A percentile compares a stretch with the other conserved stretches of the same genome.
Evolutionary conservation across 495 filamentous ascomycete species (phyloP).

Genomic region (Aspergillus biplanus): DNA sequence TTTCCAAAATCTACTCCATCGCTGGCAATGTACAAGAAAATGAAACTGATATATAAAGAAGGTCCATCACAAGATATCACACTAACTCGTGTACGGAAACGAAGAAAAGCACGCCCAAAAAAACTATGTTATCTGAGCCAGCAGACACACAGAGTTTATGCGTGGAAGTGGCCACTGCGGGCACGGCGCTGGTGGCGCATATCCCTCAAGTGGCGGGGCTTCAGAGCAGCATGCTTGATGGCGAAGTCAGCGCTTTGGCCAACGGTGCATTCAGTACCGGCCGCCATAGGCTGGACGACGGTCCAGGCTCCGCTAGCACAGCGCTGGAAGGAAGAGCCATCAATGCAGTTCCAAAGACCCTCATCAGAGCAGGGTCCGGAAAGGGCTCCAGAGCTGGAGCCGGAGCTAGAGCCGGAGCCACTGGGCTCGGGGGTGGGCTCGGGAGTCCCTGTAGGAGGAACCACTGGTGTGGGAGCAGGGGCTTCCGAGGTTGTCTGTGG

Average conservation of each 20-base stretch:
- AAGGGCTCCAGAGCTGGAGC: slow-evolving; percentile 29
- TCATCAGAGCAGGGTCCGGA: slow-evolving; percentile 45
- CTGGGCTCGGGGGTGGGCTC: slow-evolving; percentile 8
- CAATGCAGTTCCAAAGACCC: slow-evolving; percentile 66
- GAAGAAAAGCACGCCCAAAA: slow-evolving; percentile 16
- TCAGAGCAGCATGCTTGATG: slow-evolving; percentile 31
- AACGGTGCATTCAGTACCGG: slow-evolving; percentile 60
- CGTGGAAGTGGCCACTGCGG: slow-evolving; percentile 29
- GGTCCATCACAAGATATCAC: slow-evolving; percentile 4
- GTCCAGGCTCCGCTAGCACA: slow-evolving; percentile 69
- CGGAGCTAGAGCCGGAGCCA: slow-evolving; percentile 21
- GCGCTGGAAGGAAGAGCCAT: slow-evolving; percentile 59
- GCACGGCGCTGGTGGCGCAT: slow-evolving; percentile 40
- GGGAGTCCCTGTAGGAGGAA: slow-evolving; percentile 19
- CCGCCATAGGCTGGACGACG: slow-evolving; percentile 51
- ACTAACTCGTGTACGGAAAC: slow-evolving; percentile 10
- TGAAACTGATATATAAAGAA: slow-evolving; percentile 32
- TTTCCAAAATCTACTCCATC: slow-evolving; percentile 4
- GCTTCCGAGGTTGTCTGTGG: slow-evolving; percentile 9
- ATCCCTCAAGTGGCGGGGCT: slow-evolving; percentile 34
- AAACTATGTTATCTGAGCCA: slow-evolving; percentile 20
- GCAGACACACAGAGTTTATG: slow-evolving; percentile 20
- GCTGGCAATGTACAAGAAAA: slow-evolving; percentile 18
- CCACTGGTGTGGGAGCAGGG: slow-evolving; percentile 6
- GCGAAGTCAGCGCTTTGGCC: slow-evolving; percentile 53